Base-by-base conservation (phyloP, 495 filamentous ascomycete species). In the Aspergillus affinis region DNA sequence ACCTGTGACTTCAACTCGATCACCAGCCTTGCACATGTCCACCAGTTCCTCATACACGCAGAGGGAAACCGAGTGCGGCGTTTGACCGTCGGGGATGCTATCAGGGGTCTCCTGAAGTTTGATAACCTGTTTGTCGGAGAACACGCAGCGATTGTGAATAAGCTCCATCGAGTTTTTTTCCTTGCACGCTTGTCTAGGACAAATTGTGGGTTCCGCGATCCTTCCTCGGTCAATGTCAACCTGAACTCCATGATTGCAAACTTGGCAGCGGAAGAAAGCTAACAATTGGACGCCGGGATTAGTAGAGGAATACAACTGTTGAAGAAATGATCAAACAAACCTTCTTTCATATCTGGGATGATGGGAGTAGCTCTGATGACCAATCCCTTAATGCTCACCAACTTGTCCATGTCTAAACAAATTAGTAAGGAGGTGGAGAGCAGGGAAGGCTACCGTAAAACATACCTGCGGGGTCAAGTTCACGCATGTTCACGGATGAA, bases 91-190 rank as follows among this genome's bases (percentile, higher is more conserved):
- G 13, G 94, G 94, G 48, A 98, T 87, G 50, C 82, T 90, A 70
- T 99, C 94, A 8, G 94, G 94, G 0, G 94, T 99, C 73, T 99
- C 94, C 72, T 99, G 94, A 30, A 99, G 82, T 75, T 98, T 98
- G 80, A 99, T 96, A 58, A 98, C 92, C 66, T 99, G 94, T 75
- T 98, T 99, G 69, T 99, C 94, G 51, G 91, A 86, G 71, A 99
- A 99, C 15, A 83, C 82, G 63, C 92, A 98, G 55, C 94, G 90
- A 73, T 99, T 98, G 80, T 99, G 94, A 13, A 97, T 81, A 60
- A 99, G 92, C 69, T 97, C 91, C 95, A 99, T 98, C 23, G 92
- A 94, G 70, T 99, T 98, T 61, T 86, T 86, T 48, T 87, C 85
- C 48, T 86, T 83, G 75, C 94, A 99, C 48, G 88, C 84, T n/a